These are phyloP conservation scores for Rhizopogon roseolus DNA, from an alignment of 768 basidiomycete genomes.

Conservation along the genomic window DNA sequence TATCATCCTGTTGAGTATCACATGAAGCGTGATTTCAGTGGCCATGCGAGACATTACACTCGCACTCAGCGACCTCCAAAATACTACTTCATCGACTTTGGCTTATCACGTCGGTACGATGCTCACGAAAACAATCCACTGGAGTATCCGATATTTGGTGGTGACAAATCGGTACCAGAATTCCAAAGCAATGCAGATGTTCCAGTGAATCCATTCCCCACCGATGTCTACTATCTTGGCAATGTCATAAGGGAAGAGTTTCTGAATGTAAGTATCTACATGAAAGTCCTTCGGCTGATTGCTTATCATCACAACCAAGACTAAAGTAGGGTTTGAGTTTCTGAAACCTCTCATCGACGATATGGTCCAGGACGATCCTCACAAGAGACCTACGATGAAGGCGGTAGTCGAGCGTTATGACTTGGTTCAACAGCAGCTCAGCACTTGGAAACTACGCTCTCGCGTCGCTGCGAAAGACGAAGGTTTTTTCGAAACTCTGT, in stretches of 20 bases:
- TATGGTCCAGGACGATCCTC: constrained; percentile 30
- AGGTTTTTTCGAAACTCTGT: constrained; percentile 7
- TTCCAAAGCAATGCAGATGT: constrained; percentile 15
- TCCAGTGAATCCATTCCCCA: constrained; percentile 34
- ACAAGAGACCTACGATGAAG: constrained; percentile 9
- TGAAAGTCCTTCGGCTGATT: too few relatives aligned
- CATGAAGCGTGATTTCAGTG: constrained; percentile 14
- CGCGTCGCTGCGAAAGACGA: constrained; percentile 17
- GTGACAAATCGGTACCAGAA: constrained; percentile 39
- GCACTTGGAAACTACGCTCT: constrained; percentile 19
- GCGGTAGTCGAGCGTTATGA: constrained; percentile 16
- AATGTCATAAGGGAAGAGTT: constrained; percentile 32
- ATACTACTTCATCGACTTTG: constrained; percentile 35
- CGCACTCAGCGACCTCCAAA: constrained; percentile 24
- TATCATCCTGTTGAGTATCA: constrained; percentile 19
- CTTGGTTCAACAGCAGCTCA: constrained; percentile 1
- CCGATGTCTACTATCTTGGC: constrained; percentile 41
- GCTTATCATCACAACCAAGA: too few relatives aligned
- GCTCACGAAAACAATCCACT: constrained; percentile 19
- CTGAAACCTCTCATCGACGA: constrained; percentile 24
- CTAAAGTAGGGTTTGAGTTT: constrained; percentile 14
- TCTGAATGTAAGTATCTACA: constrained; percentile 17
- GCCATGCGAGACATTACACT: constrained; percentile 17
- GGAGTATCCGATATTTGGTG: constrained; percentile 30
- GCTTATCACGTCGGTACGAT: constrained; percentile 26